Evolutionary conservation across 2,329 filamentous ascomycete genomes (phyloP).

Genomic region (Ophiocordyceps camponoti-saundersi): DNA sequence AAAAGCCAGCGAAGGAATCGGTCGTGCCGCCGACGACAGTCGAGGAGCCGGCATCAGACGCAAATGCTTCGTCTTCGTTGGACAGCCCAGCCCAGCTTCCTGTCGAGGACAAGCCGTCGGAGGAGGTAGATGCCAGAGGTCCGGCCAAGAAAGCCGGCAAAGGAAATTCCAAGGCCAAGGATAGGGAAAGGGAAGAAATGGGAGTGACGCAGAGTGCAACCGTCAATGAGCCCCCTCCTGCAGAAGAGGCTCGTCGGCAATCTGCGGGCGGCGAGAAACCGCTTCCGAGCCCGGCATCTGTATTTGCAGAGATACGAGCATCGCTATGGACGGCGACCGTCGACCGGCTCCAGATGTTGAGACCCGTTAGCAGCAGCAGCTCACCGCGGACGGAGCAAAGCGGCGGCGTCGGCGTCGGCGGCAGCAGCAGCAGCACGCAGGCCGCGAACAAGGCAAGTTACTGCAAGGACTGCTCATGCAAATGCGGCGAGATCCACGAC

Average conservation of each 20-base stretch:
- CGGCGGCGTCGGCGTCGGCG: slow-evolving; percentile 7
- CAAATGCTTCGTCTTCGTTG: background rate
- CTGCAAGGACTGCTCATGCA: slow-evolving; percentile 20
- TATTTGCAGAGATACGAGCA: slow-evolving; percentile 18
- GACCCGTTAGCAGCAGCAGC: slow-evolving; percentile 13
- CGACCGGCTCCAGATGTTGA: slow-evolving; percentile 20
- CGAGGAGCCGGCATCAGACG: slow-evolving; percentile 4
- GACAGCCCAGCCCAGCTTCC: background rate
- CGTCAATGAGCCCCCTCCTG: slow-evolving; percentile 5
- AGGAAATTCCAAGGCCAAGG: slow-evolving; percentile 11
- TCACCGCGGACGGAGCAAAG: slow-evolving; percentile 10
- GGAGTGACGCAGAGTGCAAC: background rate
- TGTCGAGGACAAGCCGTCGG: slow-evolving; percentile 2
- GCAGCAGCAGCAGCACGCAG: slow-evolving; percentile 4
- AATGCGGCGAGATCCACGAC: slow-evolving; percentile 21
- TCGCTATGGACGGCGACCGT: slow-evolving; percentile 14
- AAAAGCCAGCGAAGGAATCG: slow-evolving; percentile 25
- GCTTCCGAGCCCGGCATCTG: slow-evolving; percentile 13
- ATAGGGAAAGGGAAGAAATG: slow-evolving; percentile 1
- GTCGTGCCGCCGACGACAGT: slow-evolving; percentile 2
- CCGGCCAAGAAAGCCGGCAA: slow-evolving; percentile 8
- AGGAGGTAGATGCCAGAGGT: slow-evolving; percentile 8
- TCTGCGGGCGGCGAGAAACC: slow-evolving; percentile 11
- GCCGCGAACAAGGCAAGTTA: slow-evolving; percentile 11
- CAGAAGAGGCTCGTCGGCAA: slow-evolving; percentile 3